Evolutionary conservation across 1,284 basidiomycete genomes (phyloP).

Genomic region (Sphagnurus paluster): DNA sequence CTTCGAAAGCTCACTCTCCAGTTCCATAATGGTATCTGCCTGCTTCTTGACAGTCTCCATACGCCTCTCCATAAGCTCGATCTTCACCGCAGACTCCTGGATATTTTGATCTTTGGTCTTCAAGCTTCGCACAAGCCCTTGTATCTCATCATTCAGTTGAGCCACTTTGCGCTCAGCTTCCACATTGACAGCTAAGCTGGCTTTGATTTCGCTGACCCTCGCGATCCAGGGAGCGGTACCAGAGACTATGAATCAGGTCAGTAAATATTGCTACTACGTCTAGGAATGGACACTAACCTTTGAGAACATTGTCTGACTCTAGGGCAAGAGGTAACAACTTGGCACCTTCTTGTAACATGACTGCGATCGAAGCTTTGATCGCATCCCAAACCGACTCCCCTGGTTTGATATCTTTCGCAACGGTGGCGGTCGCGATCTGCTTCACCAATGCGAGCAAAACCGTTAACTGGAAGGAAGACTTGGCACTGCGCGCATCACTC

Average conservation of each 20-base stretch:
- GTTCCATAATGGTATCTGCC: constrained; percentile 78
- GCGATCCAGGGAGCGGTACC: constrained; percentile 85
- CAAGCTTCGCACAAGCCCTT: constrained; percentile 81
- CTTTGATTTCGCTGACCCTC: constrained; percentile 87
- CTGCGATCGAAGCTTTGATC: constrained; percentile 66
- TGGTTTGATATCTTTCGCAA: constrained; percentile 67
- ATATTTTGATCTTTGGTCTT: constrained; percentile 86
- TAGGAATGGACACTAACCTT: constrained; percentile 55
- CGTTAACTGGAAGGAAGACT: constrained; percentile 74
- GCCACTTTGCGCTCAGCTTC: constrained; percentile 89
- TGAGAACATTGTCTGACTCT: constrained; percentile 76
- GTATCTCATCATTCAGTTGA: constrained; percentile 87
- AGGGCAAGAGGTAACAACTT: constrained; percentile 71
- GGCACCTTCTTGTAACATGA: constrained; percentile 70
- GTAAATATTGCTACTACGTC: not conserved
- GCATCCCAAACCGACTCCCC: constrained; percentile 76
- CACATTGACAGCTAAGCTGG: constrained; percentile 80
- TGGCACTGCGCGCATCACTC: constrained; percentile 71
- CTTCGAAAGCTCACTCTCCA: constrained; percentile 81
- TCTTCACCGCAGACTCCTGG: constrained; percentile 89
- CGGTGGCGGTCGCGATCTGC: constrained; percentile 69
- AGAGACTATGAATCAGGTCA: constrained; percentile 49
- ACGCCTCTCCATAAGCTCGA: constrained; percentile 91
- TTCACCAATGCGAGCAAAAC: constrained; percentile 72
- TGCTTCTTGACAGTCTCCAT: constrained; percentile 90